Percentiles rank a stretch among this genome's conserved stretches.
Conservation (phyloP, 2,329 filamentous ascomycete species). For the Diaporthe amygdali region DNA sequence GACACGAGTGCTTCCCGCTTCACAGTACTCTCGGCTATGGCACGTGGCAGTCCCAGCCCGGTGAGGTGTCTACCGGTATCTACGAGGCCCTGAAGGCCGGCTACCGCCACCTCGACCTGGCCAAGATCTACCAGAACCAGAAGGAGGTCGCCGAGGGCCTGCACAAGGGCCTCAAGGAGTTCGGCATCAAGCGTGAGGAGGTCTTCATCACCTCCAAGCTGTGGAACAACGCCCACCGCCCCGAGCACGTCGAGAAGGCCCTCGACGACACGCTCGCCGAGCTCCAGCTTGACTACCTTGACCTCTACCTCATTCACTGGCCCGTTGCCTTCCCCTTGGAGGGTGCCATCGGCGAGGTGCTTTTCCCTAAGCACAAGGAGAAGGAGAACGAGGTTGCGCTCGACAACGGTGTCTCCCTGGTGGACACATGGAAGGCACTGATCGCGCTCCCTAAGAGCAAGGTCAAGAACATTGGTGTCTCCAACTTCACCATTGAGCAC, state of each 20-base stretch:
- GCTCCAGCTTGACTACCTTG: constrained; percentile 62
- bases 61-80: constrained; percentile 68
- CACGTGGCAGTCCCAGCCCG: constrained; percentile 72
- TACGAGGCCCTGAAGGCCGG: constrained; percentile 66
- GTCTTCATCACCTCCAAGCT: constrained; percentile 74
- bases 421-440: constrained; percentile 50
- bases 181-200: constrained; percentile 59
- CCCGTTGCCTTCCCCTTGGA: constrained; percentile 50
- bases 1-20: not conserved
- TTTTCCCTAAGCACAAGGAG: constrained; percentile 48
- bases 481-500: constrained; percentile 71
- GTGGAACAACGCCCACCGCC: constrained; percentile 67
- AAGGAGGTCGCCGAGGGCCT: constrained; percentile 62
- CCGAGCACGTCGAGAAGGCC: constrained; percentile 61
- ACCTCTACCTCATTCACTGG: constrained; percentile 70
- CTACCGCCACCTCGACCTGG: constrained; percentile 66
- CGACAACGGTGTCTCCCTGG: constrained; percentile 47
- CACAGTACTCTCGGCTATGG: constrained; percentile 44
- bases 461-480: constrained; percentile 72
- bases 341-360: constrained; percentile 37
- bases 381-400: constrained; percentile 44
- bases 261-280: constrained; percentile 61
- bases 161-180: constrained; percentile 48
- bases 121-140: constrained; percentile 69
- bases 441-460: constrained; percentile 59